Percentiles rank a stretch among this genome's conserved stretches.
Evolutionary conservation across 257 asterid species (phyloP).

Genomic region (Lithospermum erythrorhizon): DNA sequence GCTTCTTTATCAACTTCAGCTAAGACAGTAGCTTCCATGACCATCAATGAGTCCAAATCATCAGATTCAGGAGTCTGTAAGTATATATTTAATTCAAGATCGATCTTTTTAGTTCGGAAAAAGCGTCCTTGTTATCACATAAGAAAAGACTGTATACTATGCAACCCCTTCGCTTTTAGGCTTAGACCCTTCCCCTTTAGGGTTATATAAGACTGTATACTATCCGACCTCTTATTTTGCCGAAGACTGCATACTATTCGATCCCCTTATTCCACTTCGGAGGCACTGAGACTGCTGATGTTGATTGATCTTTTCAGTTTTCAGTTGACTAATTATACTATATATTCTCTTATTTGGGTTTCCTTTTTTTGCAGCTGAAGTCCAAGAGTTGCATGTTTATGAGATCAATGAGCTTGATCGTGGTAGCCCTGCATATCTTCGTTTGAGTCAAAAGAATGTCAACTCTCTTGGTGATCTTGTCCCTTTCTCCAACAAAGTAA

Average conservation of each 20-base stretch:
- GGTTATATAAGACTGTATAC: too few relatives aligned
- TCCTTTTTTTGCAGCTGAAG: conserved; percentile 27
- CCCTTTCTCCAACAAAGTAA: conserved; percentile 90
- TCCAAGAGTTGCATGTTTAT: conserved; percentile 66
- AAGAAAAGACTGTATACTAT: too few relatives aligned
- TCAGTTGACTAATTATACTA: too few relatives aligned
- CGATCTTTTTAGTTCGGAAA: neutral
- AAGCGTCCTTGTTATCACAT: too few relatives aligned
- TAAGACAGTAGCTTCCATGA: conserved; percentile 41
- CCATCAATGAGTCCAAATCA: conserved; percentile 20
- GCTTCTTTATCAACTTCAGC: conserved; percentile 11
- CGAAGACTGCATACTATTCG: too few relatives aligned
- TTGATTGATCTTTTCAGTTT: neutral
- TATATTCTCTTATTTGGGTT: too few relatives aligned
- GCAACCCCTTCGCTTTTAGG: too few relatives aligned
- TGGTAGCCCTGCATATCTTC: conserved; percentile 92
- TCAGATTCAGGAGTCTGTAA: conserved; percentile 38
- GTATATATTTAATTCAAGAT: neutral
- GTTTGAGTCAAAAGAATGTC: conserved; percentile 68
- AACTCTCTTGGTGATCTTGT: conserved; percentile 89
- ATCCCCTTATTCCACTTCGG: too few relatives aligned
- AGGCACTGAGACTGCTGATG: too few relatives aligned
- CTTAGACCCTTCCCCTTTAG: too few relatives aligned
- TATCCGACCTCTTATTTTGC: too few relatives aligned
- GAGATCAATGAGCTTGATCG: conserved; percentile 94